Conservation (phyloP, 1,139 yeast species). For the Blastobotrys apis region DNA sequence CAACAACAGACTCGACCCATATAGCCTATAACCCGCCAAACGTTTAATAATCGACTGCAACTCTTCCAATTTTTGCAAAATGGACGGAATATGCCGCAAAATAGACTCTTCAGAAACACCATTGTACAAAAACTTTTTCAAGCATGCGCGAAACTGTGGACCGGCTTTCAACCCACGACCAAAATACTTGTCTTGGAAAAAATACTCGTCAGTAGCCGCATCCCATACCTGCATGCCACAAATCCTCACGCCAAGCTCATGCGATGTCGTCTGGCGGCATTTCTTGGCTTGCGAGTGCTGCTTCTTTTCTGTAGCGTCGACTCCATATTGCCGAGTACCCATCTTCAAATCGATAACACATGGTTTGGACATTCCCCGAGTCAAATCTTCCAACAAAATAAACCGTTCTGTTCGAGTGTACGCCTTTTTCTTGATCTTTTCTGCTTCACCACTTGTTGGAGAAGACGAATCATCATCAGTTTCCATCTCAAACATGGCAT, state of each 20-base stretch:
- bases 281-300: constrained; percentile 76
- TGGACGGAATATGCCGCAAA: constrained; percentile 60
- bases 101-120: constrained; percentile 58
- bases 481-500: constrained; percentile 27
- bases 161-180: constrained; percentile 81
- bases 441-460: constrained; percentile 5
- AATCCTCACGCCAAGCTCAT: constrained; percentile 79
- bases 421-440: constrained; percentile 13
- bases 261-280: constrained; percentile 76
- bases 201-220: constrained; percentile 42
- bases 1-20: constrained; percentile 82
- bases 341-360: constrained; percentile 93
- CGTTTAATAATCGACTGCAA: constrained; percentile 51
- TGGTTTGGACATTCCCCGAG: constrained; percentile 75
- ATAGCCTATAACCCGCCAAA: constrained; percentile 78
- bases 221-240: constrained; percentile 96
- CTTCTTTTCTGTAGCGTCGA: constrained; percentile 72
- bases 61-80: constrained; percentile 57
- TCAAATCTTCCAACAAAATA: constrained; percentile 85
- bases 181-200: constrained; percentile 82
- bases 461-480: constrained; percentile 21
- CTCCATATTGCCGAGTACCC: constrained; percentile 99
- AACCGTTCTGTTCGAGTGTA: constrained; percentile 62
- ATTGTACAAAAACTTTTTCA: constrained; percentile 75
- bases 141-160: constrained; percentile 64